phyloP scores from a whole-genome alignment of 306 rosid species.

The Albizia julibrissin region DNA sequence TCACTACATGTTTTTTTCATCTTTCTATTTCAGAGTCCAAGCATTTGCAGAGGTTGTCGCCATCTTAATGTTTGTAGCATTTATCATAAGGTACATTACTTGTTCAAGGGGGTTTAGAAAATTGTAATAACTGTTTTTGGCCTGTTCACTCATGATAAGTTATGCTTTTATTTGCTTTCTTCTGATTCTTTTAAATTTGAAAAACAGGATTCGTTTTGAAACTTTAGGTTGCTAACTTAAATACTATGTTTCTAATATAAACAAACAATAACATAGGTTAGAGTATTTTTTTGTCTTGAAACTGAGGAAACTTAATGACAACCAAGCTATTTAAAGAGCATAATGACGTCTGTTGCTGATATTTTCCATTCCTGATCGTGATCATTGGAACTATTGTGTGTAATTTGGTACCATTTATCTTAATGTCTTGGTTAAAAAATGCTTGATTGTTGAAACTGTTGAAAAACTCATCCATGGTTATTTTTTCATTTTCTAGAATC shows the following conservation, averaged over 20 bases:
- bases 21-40: conserved; percentile 58
- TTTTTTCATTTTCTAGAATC: no score
- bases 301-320: neutral
- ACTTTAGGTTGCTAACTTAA: neutral
- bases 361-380: conserved; percentile 12
- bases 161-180: conserved; percentile 14
- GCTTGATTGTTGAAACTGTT: no score
- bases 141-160: neutral
- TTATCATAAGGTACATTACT: conserved; percentile 80
- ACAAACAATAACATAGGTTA: neutral
- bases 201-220: conserved; percentile 4
- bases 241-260: conserved; percentile 4
- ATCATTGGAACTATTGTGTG: conserved; percentile 15
- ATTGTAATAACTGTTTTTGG: conserved; percentile 4
- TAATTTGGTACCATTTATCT: conserved; percentile 10
- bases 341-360: neutral
- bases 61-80: conserved; percentile 85
- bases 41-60: conserved; percentile 85
- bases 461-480: neutral
- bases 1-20: conserved; percentile 25
- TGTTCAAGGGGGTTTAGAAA: conserved; percentile 3
- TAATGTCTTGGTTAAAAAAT: neutral
- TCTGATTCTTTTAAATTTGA: conserved; percentile 4
- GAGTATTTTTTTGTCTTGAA: conserved; percentile 18
- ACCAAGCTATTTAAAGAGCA: conserved; percentile 20